Percentiles rank a stretch among this genome's conserved stretches.
Evolutionary conservation across 2,329 filamentous ascomycete species (phyloP).

Genomic region (Fusarium transvaalense): DNA sequence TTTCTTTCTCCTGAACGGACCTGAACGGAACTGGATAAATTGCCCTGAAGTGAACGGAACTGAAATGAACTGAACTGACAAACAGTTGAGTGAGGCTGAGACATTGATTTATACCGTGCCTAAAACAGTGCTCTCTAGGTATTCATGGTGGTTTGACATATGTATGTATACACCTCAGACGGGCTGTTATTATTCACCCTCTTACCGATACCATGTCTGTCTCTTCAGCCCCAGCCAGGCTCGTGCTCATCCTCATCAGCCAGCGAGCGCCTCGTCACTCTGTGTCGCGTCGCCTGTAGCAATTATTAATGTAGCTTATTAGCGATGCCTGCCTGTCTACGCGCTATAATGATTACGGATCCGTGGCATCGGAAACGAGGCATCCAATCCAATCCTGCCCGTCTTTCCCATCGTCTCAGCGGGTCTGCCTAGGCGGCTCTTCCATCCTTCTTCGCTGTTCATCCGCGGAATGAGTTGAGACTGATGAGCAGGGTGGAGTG

Average conservation of each 20-base stretch:
- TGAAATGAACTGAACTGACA: not conserved
- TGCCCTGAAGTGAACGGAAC: not conserved
- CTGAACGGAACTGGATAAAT: not conserved
- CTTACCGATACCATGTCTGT: slow-evolving; percentile 25
- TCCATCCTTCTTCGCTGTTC: slow-evolving; percentile 15
- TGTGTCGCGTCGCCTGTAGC: slow-evolving; percentile 11
- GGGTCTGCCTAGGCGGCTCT: slow-evolving; percentile 33
- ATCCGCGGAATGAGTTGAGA: slow-evolving; percentile 22
- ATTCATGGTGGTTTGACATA: slow-evolving; percentile 8
- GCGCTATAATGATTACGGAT: slow-evolving; percentile 30
- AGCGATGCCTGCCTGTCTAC: slow-evolving; percentile 4
- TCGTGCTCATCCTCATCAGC: slow-evolving; percentile 21
- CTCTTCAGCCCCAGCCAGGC: slow-evolving; percentile 18
- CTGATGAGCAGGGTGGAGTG: slow-evolving; percentile 35
- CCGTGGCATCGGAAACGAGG: slow-evolving; percentile 35
- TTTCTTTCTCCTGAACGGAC: slow-evolving; percentile 19
- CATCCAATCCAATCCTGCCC: slow-evolving; percentile 18
- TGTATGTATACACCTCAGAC: slow-evolving; percentile 12
- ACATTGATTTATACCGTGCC: slow-evolving; percentile 17
- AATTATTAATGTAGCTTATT: slow-evolving; percentile 10
- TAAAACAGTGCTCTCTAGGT: slow-evolving; percentile 30
- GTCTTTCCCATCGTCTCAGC: slow-evolving; percentile 7
- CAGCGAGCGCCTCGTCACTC: slow-evolving; percentile 22
- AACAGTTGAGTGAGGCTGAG: not conserved
- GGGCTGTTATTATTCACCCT: slow-evolving; percentile 21